Percentiles rank a stretch among this genome's conserved stretches.
Conservation (phyloP, 2,329 filamentous ascomycete genomes). For the Phyllosticta ampelicida region DNA sequence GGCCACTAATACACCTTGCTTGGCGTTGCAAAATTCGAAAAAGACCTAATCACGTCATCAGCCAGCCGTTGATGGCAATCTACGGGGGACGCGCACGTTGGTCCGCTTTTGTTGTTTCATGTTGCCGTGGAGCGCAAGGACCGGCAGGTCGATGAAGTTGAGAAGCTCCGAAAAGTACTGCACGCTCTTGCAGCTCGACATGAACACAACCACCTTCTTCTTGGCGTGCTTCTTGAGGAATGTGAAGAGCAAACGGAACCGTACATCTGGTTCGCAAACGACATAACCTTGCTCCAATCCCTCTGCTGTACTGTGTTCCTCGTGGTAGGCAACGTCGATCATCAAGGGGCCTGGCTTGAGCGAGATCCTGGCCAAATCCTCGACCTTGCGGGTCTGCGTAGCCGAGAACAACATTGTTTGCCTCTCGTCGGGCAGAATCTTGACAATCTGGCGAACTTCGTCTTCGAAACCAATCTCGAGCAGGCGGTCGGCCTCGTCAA, state of each 20-base stretch:
- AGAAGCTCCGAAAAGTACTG: constrained; percentile 89
- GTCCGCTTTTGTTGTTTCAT: constrained; percentile 99
- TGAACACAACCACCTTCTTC: constrained; percentile 95
- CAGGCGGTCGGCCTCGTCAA: constrained; percentile 94
- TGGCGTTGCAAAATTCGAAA: constrained; percentile 87
- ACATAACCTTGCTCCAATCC: constrained; percentile 95
- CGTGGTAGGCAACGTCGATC: constrained; percentile 88
- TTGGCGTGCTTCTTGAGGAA: constrained; percentile 89
- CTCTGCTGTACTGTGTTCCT: constrained; percentile 84
- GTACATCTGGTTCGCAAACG: constrained; percentile 83
- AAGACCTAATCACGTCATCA: constrained; percentile 39
- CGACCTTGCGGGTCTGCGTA: constrained; percentile 96
- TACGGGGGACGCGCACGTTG: constrained; percentile 45
- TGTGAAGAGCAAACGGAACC: constrained; percentile 86
- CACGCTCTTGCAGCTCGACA: constrained; percentile 66
- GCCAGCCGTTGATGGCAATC: background rate
- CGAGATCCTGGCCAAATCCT: constrained; percentile 90
- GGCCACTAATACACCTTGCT: constrained; percentile 80
- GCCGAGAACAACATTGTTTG: constrained; percentile 99
- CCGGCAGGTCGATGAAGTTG: constrained; percentile 92
- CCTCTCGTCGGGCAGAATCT: constrained; percentile 70
- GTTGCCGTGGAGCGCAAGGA: constrained; percentile 77
- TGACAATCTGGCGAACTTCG: constrained; percentile 90
- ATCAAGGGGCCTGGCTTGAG: constrained; percentile 83
- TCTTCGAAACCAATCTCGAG: constrained; percentile 97